phyloP scores from a whole-genome alignment of 257 asterid species.

The Solanum peruvianum region DNA sequence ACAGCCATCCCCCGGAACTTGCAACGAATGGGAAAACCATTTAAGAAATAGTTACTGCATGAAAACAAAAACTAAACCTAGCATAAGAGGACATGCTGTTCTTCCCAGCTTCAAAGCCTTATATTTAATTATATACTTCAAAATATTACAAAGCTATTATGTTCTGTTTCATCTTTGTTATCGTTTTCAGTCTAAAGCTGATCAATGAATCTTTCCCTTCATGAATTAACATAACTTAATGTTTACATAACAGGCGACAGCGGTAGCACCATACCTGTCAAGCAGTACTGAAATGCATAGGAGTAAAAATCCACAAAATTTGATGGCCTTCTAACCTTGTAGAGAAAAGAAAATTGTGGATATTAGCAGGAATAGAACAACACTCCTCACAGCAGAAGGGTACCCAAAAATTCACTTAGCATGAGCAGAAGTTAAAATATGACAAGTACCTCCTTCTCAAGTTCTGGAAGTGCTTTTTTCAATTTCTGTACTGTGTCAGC shows the following conservation, averaged over 20 bases:
- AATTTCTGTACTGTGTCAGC: slow-evolving; percentile 58
- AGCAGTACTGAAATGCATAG: slow-evolving; percentile 59
- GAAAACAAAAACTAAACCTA: not conserved
- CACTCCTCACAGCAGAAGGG: not conserved
- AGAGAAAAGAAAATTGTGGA: not conserved
- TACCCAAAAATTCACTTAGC: not conserved
- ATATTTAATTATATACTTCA: not conserved
- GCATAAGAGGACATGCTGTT: not conserved
- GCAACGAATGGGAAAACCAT: not conserved
- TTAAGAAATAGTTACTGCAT: not conserved
- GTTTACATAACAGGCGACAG: not conserved
- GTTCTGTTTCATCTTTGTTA: not conserved
- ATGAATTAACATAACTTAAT: not conserved
- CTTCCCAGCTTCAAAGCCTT: not conserved
- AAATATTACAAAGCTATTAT: not conserved
- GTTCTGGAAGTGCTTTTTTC: slow-evolving; percentile 69
- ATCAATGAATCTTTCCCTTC: not conserved
- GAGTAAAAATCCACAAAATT: slow-evolving; percentile 51
- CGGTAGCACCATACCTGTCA: slow-evolving; percentile 38
- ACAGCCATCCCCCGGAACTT: not conserved
- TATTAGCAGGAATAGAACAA: not conserved
- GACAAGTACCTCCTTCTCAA: slow-evolving; percentile 59
- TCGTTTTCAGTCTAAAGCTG: not conserved
- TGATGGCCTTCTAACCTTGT: slow-evolving; percentile 41
- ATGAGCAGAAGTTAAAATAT: not conserved